Base-by-base conservation (phyloP, 2,329 filamentous ascomycete species). In the Alternaria burnsii region DNA sequence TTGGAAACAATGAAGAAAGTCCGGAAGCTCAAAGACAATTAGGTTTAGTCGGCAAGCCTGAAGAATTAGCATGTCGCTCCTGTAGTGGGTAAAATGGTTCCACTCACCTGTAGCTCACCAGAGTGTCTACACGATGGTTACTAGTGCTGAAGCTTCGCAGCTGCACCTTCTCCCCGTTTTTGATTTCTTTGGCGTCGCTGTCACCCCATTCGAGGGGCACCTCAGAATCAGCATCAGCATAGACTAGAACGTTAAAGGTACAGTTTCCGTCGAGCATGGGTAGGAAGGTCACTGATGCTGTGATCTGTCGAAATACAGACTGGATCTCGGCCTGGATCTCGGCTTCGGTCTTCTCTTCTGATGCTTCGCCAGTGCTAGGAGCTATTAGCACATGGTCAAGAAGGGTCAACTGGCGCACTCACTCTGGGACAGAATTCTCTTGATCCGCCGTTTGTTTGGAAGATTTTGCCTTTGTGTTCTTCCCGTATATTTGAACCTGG, bases 171-270 rank as follows among this genome's bases (percentile, higher is more conserved):
- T 99, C 95, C 42, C 92, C 94, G 71, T 95, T 92, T 76, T 89
- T 85, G 69, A 99, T 97, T 83, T 99, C 95, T 82, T 97, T 97
- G 55, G 94, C 94, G 79, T 98, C 95, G 70, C 93, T 97, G 81
- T 99, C 95, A 47, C 95, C 95, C 95, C 95, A 99, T 79, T 99
- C 95, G 59, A 99, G 90, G 4, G 95, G 95, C 14, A 99, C 95
- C 48, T 98, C 94, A 59, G 91, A 95, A 80, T 98, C 94, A 18
- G 94, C 94, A 77, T 99, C 94, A 53, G 95, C 95, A 77, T 99
- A 99, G 4, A 99, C 95, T 41, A 99, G 86, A 48, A 99, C 94
- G 75, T 99, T 99, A 85, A 99, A 99, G 11, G 95, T 98, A 84
- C 94, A 99, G 78, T 97, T 92, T 41, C 94, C 94, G 63, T 92